phyloP scores from a whole-genome alignment of 2,329 filamentous ascomycete species.

The Cladosporium oxysporum region DNA sequence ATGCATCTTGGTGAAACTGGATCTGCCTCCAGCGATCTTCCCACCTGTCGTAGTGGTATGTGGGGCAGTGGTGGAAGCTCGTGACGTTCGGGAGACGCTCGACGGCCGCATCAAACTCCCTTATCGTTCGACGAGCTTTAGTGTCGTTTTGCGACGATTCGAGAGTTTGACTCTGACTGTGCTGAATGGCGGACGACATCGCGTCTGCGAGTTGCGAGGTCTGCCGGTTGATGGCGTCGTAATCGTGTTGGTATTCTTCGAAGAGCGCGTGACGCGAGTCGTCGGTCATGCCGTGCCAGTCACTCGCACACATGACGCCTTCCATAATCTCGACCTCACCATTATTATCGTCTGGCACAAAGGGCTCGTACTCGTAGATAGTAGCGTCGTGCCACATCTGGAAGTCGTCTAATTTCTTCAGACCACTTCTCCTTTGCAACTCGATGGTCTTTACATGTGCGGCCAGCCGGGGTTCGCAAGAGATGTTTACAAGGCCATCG shows the following conservation, averaged over 20 bases:
- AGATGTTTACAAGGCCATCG: slow-evolving; percentile 9
- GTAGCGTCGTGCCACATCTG: slow-evolving; percentile 1
- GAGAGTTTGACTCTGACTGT: too few species aligned
- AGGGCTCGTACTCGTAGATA: slow-evolving; percentile 10
- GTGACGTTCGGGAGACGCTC: slow-evolving; percentile 3
- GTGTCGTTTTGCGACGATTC: neutral
- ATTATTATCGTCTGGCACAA: slow-evolving; percentile 1
- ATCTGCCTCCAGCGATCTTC: slow-evolving; percentile 3
- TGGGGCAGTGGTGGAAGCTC: slow-evolving; percentile 3
- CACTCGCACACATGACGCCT: slow-evolving; percentile 1
- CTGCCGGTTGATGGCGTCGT: neutral
- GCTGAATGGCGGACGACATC: neutral
- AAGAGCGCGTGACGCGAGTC: slow-evolving; percentile 6
- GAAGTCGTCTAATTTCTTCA: slow-evolving; percentile 8
- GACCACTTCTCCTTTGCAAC: slow-evolving; percentile 8
- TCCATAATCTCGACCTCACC: slow-evolving; percentile 4
- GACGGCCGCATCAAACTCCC: slow-evolving; percentile 6
- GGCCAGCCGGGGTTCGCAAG: slow-evolving; percentile 2
- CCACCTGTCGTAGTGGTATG: slow-evolving; percentile 6
- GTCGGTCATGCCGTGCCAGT: slow-evolving; percentile 5
- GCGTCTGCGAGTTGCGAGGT: slow-evolving; percentile 6
- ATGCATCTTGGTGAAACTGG: slow-evolving; percentile 7
- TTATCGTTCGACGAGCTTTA: neutral
- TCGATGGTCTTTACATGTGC: slow-evolving; percentile 3
- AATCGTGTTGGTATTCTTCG: slow-evolving; percentile 6